Evolutionary conservation across 2,329 filamentous ascomycete species (phyloP).

Genomic region (Talaromyces sp.): DNA sequence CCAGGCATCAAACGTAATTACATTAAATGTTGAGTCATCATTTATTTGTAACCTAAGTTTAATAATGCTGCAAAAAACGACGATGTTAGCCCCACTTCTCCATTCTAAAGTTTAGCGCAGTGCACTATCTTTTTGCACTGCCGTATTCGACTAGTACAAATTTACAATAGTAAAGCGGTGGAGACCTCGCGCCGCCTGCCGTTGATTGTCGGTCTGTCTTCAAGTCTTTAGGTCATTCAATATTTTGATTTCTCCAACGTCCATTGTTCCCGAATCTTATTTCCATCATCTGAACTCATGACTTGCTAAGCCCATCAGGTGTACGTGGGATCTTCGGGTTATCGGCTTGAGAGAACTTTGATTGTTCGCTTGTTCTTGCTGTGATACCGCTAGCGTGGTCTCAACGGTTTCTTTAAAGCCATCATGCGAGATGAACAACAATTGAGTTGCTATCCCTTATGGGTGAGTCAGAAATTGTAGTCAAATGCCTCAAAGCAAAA

Average conservation of each 20-base stretch:
- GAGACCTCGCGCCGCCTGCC: background rate
- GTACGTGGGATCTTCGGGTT: background rate
- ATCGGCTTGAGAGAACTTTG: background rate
- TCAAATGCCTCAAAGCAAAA: background rate
- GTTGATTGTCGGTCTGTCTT: background rate
- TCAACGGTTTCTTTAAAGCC: background rate
- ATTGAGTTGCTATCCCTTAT: constrained; percentile 17
- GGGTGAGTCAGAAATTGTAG: constrained; percentile 13
- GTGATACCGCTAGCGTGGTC: background rate
- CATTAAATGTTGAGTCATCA: background rate
- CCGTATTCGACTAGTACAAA: background rate
- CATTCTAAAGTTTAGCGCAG: background rate
- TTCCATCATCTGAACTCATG: background rate
- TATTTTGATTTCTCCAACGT: background rate
- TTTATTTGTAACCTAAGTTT: too few species aligned
- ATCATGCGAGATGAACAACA: constrained; percentile 10
- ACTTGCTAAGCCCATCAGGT: background rate
- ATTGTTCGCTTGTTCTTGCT: background rate
- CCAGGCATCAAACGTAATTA: background rate
- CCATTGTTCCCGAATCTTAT: background rate
- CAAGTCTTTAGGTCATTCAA: background rate
- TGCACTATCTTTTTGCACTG: background rate
- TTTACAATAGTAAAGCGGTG: too few species aligned
- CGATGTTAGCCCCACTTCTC: background rate
- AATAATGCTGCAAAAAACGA: too few species aligned